Evolutionary conservation across 1,139 yeast species (phyloP), one percentile per base, ranked within the genome.

Genomic region (Meyerozyma athensensis): DNA sequence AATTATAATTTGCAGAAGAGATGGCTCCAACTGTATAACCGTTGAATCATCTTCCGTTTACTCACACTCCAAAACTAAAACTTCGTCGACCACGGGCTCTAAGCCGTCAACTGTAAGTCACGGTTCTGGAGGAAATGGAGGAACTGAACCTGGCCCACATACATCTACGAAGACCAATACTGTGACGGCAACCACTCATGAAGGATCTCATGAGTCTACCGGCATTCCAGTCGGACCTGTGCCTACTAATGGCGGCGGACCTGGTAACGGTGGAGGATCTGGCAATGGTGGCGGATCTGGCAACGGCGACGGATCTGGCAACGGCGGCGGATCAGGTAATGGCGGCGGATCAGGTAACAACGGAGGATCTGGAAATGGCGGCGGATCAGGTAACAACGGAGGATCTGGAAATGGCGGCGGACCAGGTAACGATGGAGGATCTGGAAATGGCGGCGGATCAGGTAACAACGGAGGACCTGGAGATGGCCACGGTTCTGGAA

Each of bases 1-100:
- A 13, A 26, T 26, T 8, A 26, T 26, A n/a, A 26, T 26, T 13
- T 26, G 30, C 30, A 26, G 30, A 13, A 26, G 30, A 26, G 30
- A 26, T 26, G 30, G 30, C 30, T 9, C 30, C 16, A 26, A 26
- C 16, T 26, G 30, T 26, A 26, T 26, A n/a, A 26, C 30, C 2
- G 30, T 26, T 26, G 30, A n/a, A n/a, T 26, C 30, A 8, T 26
- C 30, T n/a, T 26, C 30, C 4, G 16, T 26, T 3, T 26, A 26
- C 30, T 21, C 23, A 21, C 23, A 21, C 23, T 21, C 23, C 23
- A 21, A 21, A 4, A 21, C 23, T 4, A 21, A 21, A 21, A 21
- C 23, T 21, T 21, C 23, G 23, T 3, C 23, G 23, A 21, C 23
- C 23, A 21, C 8, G 23, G 23, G 23, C 4, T 4, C 23, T 21